phyloP scores from a whole-genome alignment of 768 basidiomycete genomes.

The Roridomyces roridus region DNA sequence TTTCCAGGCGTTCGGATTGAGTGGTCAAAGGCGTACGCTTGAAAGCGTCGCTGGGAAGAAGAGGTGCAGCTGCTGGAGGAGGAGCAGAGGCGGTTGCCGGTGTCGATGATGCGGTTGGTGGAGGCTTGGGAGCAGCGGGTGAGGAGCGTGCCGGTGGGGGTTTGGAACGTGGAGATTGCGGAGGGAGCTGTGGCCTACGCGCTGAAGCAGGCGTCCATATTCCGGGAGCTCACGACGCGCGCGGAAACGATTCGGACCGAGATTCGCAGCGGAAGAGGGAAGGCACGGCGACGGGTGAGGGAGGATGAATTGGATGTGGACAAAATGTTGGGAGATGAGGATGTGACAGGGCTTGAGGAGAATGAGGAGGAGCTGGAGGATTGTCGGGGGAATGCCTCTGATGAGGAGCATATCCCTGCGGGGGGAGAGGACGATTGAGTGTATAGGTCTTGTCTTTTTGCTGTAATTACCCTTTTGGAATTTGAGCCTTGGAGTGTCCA shows the following conservation, averaged over 20 bases:
- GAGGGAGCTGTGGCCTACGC: slow-evolving; percentile 7
- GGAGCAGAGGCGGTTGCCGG: slow-evolving; percentile 8
- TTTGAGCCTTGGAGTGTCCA: too few relatives aligned
- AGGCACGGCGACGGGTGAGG: not conserved
- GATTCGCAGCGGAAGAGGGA: not conserved
- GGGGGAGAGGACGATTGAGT: too few relatives aligned
- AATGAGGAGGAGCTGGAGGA: too few relatives aligned
- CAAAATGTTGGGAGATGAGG: too few relatives aligned
- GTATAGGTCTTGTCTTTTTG: too few relatives aligned
- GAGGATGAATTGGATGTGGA: too few relatives aligned
- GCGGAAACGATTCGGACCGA: slow-evolving; percentile 2
- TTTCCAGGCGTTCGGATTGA: slow-evolving; percentile 18
- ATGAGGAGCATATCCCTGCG: too few relatives aligned
- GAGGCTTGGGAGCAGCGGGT: slow-evolving; percentile 2
- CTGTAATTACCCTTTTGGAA: too few relatives aligned
- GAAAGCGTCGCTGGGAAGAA: slow-evolving; percentile 10
- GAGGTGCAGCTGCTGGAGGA: slow-evolving; percentile 16
- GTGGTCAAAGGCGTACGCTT: slow-evolving; percentile 14
- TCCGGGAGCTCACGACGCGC: not conserved
- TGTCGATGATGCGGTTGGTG: slow-evolving; percentile 2
- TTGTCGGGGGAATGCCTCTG: too few relatives aligned
- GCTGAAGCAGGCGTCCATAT: not conserved
- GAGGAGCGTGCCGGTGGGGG: not conserved
- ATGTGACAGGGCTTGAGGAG: too few relatives aligned
- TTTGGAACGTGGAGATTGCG: not conserved